phyloP scores from a whole-genome alignment of 2,329 filamentous ascomycete genomes.

The Trichothecium roseum region DNA sequence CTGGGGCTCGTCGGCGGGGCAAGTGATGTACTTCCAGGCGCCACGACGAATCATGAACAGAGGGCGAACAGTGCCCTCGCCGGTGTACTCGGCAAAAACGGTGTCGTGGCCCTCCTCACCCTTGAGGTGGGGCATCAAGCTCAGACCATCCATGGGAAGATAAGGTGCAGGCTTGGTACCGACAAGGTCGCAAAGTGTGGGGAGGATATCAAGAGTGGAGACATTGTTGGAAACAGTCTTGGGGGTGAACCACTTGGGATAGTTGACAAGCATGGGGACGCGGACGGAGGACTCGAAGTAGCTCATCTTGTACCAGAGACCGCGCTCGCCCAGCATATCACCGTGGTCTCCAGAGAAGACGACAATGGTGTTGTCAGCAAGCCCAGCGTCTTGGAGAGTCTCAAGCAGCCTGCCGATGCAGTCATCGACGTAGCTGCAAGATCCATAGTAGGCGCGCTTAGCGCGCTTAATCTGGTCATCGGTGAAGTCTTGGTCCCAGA shows the following conservation, averaged over 20 bases:
- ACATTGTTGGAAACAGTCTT: constrained; percentile 75
- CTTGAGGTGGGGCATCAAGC: constrained; percentile 68
- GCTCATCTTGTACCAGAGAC: constrained; percentile 96
- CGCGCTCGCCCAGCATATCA: constrained; percentile 89
- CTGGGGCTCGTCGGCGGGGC: constrained; percentile 73
- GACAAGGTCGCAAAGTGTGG: constrained; percentile 76
- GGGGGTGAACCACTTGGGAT: constrained; percentile 64
- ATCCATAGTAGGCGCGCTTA: constrained; percentile 81
- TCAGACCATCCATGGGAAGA: constrained; percentile 79
- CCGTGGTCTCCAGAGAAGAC: constrained; percentile 92
- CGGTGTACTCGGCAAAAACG: constrained; percentile 91
- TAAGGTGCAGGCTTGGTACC: constrained; percentile 57
- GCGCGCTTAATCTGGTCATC: constrained; percentile 80
- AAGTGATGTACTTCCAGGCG: constrained; percentile 84
- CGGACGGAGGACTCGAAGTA: constrained; percentile 89
- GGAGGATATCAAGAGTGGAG: constrained; percentile 81
- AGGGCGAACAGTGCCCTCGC: constrained; percentile 79
- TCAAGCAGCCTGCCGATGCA: constrained; percentile 76
- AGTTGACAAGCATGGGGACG: constrained; percentile 77
- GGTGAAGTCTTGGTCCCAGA: constrained; percentile 74
- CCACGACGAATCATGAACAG: constrained; percentile 91
- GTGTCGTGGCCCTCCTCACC: constrained; percentile 67
- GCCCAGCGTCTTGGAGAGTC: constrained; percentile 66
- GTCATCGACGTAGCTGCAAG: constrained; percentile 88
- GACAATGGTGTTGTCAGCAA: constrained; percentile 79